Evolutionary conservation across 352 stramenopile genomes (phyloP), one percentile per base, ranked within the genome.

Genomic region (Globisporangium carolinianum): DNA sequence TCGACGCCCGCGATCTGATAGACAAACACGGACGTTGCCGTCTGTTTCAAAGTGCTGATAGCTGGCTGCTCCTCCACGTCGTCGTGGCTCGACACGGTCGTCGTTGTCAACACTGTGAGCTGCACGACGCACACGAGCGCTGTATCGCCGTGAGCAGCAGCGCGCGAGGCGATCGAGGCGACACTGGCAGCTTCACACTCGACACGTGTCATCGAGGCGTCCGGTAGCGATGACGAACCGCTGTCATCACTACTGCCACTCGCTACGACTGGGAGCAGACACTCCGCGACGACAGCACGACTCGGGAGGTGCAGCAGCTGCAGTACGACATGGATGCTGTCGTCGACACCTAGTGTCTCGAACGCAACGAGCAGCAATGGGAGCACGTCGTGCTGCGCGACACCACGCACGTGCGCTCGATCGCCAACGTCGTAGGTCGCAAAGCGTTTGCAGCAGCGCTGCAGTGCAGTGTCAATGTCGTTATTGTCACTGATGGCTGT

Each of bases 401-500:
- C 43, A 3, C 12, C 43, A 36, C 37, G 45, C 18, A 5, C 5
- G 18, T n/a, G 54, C 18, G 6, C 4, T 3, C 46, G 24, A 12
- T 51, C 32, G 0, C 17, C 51, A 32, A 51, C 11, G 3, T 42
- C 8, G 7, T 35, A 58, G 10, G 35, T 18, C 42, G 6, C 47
- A n/a, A 62, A 62, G 17, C 8, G 47, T 49, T 78, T 74, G 56
- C 65, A 83, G 15, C 60, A 71, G 1, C 69, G 66, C 53, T 74
- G 81, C 15, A n/a, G 41, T 1, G 66, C 51, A 17, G 45, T 8
- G 48, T 56, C 32, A 67, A 41, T 11, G 57, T 55, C 37, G 50
- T 69, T 11, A 47, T 7, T 11, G 14, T 14, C 6, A 11, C 14
- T 17, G 45, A 49, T 18, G n/a, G 14, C 45, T 60, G 6, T 57